A percentile compares a stretch with the other conserved stretches of the same genome.
phyloP scores from a whole-genome alignment of 192 early-diverging fungal species.

The Geosiphon pyriformis region DNA sequence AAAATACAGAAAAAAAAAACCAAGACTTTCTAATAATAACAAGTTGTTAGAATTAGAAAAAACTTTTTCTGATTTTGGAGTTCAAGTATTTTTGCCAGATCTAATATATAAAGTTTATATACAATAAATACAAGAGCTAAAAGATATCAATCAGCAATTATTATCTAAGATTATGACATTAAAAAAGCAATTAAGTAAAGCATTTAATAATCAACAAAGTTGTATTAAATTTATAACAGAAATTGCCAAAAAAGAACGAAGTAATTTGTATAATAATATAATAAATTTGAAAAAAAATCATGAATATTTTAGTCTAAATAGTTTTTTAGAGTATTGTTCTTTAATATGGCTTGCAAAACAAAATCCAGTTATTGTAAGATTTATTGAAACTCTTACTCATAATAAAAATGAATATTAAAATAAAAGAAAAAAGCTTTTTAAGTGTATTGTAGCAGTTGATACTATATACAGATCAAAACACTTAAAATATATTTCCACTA shows the following conservation, averaged over 20 bases:
- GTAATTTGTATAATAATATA: constrained; percentile 3
- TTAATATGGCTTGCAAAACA: not conserved
- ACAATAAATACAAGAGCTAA: not conserved
- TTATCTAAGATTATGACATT: not conserved
- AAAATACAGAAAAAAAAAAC: no score
- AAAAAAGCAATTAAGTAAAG: not conserved
- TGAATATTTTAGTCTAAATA: not conserved
- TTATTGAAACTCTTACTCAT: constrained; percentile 3
- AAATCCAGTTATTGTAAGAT: not conserved
- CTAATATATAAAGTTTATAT: not conserved
- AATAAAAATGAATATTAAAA: constrained; percentile 4
- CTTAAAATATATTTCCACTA: constrained; percentile 2
- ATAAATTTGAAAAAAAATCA: not conserved
- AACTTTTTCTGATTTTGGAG: not conserved
- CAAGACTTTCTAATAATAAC: no score
- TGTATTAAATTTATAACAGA: not conserved
- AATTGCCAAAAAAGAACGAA: not conserved
- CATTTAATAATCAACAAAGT: constrained; percentile 6
- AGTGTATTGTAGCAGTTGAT: constrained; percentile 5
- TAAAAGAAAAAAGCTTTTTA: constrained; percentile 8
- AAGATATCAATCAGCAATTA: not conserved
- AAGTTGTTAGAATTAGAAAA: no score
- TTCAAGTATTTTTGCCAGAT: not conserved
- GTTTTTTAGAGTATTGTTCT: constrained; percentile 9
- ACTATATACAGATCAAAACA: not conserved